Evolutionary conservation across 1,284 basidiomycete species (phyloP), one percentile per base, ranked within the genome.

Genomic region (Moniliophthora roreri): DNA sequence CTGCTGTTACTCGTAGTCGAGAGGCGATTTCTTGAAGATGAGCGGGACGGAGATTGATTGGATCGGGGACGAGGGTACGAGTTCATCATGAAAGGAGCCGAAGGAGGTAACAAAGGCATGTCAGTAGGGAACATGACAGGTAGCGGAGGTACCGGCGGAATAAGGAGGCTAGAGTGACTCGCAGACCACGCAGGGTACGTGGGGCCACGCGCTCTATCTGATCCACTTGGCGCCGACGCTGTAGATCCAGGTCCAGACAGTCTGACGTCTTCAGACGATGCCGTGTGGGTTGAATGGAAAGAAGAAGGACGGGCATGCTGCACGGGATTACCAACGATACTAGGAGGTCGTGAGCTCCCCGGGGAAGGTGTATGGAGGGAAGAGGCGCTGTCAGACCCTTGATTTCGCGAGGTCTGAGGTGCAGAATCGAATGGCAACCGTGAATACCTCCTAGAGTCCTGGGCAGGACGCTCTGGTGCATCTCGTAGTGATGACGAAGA

Each of bases 11-110:
- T 23, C 18, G 15, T 20, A 2, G n/a, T 42, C 44, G 49, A 50
- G 13, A n/a, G 56, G 46, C 58, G 56, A 24, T 57, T 48, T 8
- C 50, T 50, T 6, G 58, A 57, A 18, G 60, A 52, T 3, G 60
- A 60, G 13, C 57, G 37, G 13, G 51, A 50, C 21, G 48, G 50
- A 24, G 37, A 26, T 21, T 50, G 39, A 10, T 46, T 47, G 7
- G 58, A 57, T 4, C 63, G 61, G 26, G 66, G 63, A 6, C 69
- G 65, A n/a, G 70, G 60, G 53, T 70, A 69, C 32, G 82, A 76
- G 57, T 81, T 80, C 69, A 84, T 76, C 84, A 89, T 88, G 67
- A 89, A 89, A 13, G 87, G 86, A 24, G 87, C 79, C 1, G 81
- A 75, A 1, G 87, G 87, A n/a, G 87, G 87, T 34, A 89, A 73